Conservation (phyloP, 345 rosid genomes). For the Litchi chinensis region DNA sequence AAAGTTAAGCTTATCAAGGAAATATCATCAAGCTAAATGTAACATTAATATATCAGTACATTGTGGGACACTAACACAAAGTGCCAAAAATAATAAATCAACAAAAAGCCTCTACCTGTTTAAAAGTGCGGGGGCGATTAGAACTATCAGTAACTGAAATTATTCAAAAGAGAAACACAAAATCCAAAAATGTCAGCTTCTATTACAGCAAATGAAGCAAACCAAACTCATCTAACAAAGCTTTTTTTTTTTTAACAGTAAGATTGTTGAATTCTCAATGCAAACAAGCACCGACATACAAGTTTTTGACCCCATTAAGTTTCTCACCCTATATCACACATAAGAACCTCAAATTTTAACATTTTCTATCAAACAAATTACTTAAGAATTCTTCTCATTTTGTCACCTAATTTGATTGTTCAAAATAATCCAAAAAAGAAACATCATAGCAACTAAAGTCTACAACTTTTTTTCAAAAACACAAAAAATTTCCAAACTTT, state of each 20-base stretch:
- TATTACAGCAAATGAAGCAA: neutral
- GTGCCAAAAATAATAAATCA: neutral
- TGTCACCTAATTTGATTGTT: neutral
- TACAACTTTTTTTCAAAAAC: neutral
- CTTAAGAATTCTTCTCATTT: neutral
- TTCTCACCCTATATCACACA: neutral
- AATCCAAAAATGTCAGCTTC: neutral
- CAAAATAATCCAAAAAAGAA: neutral
- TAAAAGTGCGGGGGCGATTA: conserved; percentile 79
- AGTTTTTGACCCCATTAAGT: neutral
- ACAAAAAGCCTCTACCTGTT: conserved; percentile 45
- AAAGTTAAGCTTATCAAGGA: neutral
- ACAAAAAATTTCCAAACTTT: neutral
- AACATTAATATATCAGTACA: neutral
- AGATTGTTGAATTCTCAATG: neutral
- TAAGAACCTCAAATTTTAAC: neutral
- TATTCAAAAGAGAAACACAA: conserved; percentile 9
- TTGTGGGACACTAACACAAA: neutral
- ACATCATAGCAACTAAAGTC: neutral
- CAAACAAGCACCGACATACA: neutral
- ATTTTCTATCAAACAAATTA: neutral
- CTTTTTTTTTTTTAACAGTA: neutral
- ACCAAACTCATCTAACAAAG: neutral
- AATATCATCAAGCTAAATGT: neutral
- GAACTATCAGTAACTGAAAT: conserved; percentile 87